Conservation (phyloP, 345 rosid species). For the Rhizophora mangle region DNA sequence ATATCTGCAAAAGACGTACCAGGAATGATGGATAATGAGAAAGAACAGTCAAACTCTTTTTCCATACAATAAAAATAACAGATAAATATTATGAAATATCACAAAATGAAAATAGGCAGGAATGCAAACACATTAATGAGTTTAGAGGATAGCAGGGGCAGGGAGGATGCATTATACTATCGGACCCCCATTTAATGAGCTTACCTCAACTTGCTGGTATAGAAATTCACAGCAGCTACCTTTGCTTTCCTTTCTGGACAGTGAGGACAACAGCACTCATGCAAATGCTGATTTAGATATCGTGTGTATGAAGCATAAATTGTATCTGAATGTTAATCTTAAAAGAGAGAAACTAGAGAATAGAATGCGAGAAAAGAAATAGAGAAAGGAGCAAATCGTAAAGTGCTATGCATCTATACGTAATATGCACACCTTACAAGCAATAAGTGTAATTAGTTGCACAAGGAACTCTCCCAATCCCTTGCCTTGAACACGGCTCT, state of each 20-base stretch:
- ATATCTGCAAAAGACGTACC: not conserved
- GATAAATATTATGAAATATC: too few species aligned
- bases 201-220: constrained; percentile 76
- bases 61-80: not conserved
- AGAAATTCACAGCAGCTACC: constrained; percentile 67
- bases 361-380: too few species aligned
- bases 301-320: not conserved
- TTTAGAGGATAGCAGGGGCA: too few species aligned
- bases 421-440: too few species aligned
- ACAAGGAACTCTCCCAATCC: too few species aligned
- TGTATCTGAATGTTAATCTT: too few species aligned
- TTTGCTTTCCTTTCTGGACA: constrained; percentile 74
- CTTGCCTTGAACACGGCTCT: too few species aligned
- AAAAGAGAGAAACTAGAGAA: too few species aligned
- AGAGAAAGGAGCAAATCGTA: too few species aligned
- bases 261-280: constrained; percentile 81
- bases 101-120: too few species aligned
- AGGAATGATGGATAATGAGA: not conserved
- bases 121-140: not conserved
- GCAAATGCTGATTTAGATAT: constrained; percentile 2
- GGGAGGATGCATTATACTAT: not conserved
- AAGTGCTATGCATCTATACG: too few species aligned
- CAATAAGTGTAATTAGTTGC: too few species aligned
- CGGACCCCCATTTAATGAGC: constrained; percentile 3
- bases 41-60: not conserved